phyloP scores from a whole-genome alignment of 305 asterid species.

The Solanum chacoense region DNA sequence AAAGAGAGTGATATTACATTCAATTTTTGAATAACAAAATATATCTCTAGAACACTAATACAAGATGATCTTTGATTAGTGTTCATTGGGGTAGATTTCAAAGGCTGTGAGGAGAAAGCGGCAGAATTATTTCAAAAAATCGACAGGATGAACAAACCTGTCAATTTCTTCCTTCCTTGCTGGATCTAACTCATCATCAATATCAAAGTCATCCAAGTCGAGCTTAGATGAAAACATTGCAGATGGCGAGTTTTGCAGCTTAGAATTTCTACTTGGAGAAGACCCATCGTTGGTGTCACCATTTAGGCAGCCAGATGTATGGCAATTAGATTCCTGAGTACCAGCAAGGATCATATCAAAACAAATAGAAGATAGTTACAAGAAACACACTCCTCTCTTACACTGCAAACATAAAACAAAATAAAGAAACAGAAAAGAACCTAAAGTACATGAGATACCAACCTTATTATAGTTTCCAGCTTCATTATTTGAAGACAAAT shows the following conservation, averaged over 20 bases:
- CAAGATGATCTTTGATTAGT: background rate
- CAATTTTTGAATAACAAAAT: background rate
- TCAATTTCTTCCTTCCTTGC: conserved; percentile 39
- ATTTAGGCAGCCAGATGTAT: conserved; percentile 11
- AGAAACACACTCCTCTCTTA: background rate
- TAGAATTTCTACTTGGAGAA: conserved; percentile 16
- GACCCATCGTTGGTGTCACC: conserved; percentile 4
- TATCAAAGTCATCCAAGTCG: conserved; percentile 30
- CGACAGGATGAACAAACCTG: conserved; percentile 10
- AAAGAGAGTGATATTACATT: background rate
- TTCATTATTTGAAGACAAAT: conserved; percentile 13
- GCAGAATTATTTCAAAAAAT: no score
- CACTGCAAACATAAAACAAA: background rate
- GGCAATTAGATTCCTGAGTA: conserved; percentile 16
- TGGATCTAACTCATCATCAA: conserved; percentile 40
- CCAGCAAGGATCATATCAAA: background rate
- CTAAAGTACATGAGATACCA: background rate
- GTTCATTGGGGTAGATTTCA: no score
- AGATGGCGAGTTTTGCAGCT: conserved; percentile 14
- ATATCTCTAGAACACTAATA: background rate
- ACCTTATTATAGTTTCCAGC: conserved; percentile 20
- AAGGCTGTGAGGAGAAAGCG: no score
- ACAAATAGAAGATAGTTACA: background rate
- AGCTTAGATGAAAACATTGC: conserved; percentile 16
- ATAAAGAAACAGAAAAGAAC: background rate